Percentiles rank a stretch among this genome's conserved stretches.
These are phyloP conservation scores for Hylodesmum podocarpum DNA, from an alignment of 306 rosid genomes.

Conservation along the genomic window DNA sequence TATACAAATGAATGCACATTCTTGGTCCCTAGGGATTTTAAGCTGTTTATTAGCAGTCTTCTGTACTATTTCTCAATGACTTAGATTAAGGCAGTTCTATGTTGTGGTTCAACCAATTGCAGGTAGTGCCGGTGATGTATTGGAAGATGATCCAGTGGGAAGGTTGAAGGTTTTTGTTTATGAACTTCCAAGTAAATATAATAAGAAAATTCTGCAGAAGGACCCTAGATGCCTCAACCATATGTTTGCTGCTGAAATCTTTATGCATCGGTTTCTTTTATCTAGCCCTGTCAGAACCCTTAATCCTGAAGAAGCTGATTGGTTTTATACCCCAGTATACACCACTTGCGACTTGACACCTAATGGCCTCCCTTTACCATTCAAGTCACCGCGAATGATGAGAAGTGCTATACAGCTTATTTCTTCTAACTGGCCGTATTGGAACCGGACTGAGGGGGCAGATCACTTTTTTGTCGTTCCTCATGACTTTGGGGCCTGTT, in stretches of 20 bases:
- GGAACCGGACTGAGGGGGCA: conserved; percentile 92
- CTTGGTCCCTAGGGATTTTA: neutral
- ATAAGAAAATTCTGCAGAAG: conserved; percentile 91
- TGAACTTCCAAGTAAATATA: conserved; percentile 98
- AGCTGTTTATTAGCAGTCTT: conserved; percentile 2
- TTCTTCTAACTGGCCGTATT: conserved; percentile 97
- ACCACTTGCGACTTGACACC: conserved; percentile 95
- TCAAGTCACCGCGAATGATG: conserved; percentile 97
- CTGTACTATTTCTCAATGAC: neutral
- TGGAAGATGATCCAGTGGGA: conserved; percentile 97
- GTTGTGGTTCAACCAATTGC: conserved; percentile 29
- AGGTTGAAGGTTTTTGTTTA: conserved; percentile 97
- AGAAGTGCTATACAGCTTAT: conserved; percentile 95
- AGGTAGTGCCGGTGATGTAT: conserved; percentile 99
- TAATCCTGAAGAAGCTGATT: conserved; percentile 97
- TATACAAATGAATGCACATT: neutral
- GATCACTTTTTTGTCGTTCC: conserved; percentile 96
- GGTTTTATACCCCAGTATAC: conserved; percentile 97
- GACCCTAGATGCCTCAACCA: conserved; percentile 91
- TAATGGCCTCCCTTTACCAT: conserved; percentile 96
- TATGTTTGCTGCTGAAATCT: conserved; percentile 99
- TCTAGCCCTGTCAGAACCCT: conserved; percentile 94
- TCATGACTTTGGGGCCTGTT: conserved; percentile 99
- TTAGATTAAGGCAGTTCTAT: conserved; percentile 11
- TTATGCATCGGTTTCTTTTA: conserved; percentile 89